Evolutionary conservation across 2,329 filamentous ascomycete species (phyloP), one percentile per base, ranked within the genome.

Genomic region (Aspergillus sp.): DNA sequence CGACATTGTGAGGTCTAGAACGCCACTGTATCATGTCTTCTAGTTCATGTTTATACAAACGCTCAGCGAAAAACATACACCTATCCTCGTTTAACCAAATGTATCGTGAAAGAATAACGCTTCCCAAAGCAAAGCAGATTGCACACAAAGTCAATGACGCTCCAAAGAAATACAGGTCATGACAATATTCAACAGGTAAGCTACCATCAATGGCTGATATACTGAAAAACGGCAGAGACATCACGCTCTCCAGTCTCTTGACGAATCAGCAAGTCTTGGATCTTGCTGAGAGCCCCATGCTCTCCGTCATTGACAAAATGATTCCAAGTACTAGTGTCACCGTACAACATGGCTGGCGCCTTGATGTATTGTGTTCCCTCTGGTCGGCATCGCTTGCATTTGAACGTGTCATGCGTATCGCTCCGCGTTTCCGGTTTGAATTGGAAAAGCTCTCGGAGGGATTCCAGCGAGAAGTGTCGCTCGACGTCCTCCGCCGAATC

Each of bases 251-350:
- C 84, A 60, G 84, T 86, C 78, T 99, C 95, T 76, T 98, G 95
- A 65, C 94, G 85, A 52, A 99, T 80, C 71, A 99, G 73, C 73
- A 97, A 77, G 80, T 99, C 95, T 76, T 99, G 94, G 61, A 99
- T 99, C 61, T 85, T 84, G 64, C 86, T 85, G 71, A 99, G 77
- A 0, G 86, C 88, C 0, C 86, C 86, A 5, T 80, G 78, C 65
- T 84, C 84, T 3, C 86, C 86, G 63, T 88, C 86, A 69, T 96
- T 97, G 47, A 90, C 86, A 78, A 97, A 96, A 76, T 99, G 95
- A 71, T 99, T 99, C 95, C 95, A 99, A n/a, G 92, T 94, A 77
- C 92, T 98, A 21, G 95, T 98, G 72, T 99, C 95, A 55, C 95
- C 95, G 72, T 99, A 99, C 62, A 99, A 80, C 89, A 98, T 94